These are phyloP conservation scores for Lasiosphaeriaceae sp. DNA, from an alignment of 495 filamentous ascomycete genomes.

Conservation along the genomic window DNA sequence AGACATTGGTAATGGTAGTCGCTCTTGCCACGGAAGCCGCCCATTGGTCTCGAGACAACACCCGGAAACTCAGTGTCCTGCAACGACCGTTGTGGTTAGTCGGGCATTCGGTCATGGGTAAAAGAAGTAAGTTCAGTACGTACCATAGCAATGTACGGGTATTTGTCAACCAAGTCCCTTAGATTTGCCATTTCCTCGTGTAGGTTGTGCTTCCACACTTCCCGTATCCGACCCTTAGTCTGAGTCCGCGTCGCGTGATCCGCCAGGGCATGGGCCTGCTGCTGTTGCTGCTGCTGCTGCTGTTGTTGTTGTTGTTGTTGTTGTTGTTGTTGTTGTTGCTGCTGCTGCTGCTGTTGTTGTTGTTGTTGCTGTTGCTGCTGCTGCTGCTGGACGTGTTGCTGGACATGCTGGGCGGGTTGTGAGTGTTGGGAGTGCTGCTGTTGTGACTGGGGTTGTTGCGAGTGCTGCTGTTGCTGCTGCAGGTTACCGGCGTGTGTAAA, in stretches of 20 bases:
- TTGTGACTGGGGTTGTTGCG: constrained; percentile 26
- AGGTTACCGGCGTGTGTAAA: constrained; percentile 75
- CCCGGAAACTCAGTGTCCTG: constrained; percentile 98
- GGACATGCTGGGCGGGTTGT: constrained; percentile 1
- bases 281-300: constrained; percentile 45
- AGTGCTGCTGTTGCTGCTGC: constrained; percentile 54
- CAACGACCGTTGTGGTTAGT: constrained; percentile 18
- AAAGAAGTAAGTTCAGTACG: constrained; percentile 12
- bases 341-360: constrained; percentile 47
- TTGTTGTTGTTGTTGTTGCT: constrained; percentile 26
- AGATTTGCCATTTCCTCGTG: constrained; percentile 82
- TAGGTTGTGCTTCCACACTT: constrained; percentile 91
- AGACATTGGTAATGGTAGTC: constrained; percentile 99
- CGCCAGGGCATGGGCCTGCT: constrained; percentile 46
- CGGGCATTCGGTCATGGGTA: background rate
- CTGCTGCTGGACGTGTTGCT: constrained; percentile 58
- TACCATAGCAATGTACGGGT: constrained; percentile 96
- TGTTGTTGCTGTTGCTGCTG: constrained; percentile 35
- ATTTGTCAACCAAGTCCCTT: constrained; percentile 77
- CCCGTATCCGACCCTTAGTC: constrained; percentile 74
- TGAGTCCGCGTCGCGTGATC: constrained; percentile 42
- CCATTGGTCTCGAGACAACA: constrained; percentile 92
- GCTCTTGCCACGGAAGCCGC: constrained; percentile 85
- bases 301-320: constrained; percentile 65
- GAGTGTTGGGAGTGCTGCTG: constrained; percentile 51